Evolutionary conservation across 1,139 yeast genomes (phyloP).

Genomic region (Blastobotrys malaysiensis): DNA sequence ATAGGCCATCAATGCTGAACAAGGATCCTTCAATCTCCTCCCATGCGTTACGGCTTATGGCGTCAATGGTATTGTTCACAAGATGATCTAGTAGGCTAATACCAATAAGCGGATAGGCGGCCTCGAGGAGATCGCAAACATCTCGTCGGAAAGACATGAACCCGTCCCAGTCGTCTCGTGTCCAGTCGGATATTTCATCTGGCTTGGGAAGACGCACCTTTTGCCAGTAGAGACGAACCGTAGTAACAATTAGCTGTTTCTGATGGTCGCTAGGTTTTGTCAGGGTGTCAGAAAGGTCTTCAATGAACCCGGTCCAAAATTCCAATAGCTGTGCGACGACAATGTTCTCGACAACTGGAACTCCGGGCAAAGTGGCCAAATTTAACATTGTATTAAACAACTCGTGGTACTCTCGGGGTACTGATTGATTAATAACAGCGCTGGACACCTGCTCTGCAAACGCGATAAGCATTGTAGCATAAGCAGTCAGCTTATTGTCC

Average conservation of each 20-base stretch:
- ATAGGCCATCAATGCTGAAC: constrained; percentile 50
- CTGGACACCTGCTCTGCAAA: constrained; percentile 11
- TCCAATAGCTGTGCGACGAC: constrained; percentile 59
- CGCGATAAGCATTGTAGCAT: constrained; percentile 7
- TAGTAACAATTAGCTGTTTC: constrained; percentile 38
- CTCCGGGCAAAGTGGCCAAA: constrained; percentile 55
- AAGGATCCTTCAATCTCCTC: constrained; percentile 64
- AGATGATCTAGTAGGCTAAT: constrained; percentile 49
- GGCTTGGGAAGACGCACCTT: constrained; percentile 46
- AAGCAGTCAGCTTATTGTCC: constrained; percentile 6
- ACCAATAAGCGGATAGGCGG: constrained; percentile 61
- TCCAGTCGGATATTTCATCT: constrained; percentile 22
- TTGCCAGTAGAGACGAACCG: constrained; percentile 57
- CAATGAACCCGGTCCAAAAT: constrained; percentile 78
- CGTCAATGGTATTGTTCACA: constrained; percentile 36
- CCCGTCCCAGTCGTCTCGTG: constrained; percentile 40
- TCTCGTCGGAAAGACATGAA: constrained; percentile 65
- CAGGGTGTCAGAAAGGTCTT: constrained; percentile 52
- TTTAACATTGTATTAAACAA: constrained; percentile 39
- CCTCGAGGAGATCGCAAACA: constrained; percentile 70
- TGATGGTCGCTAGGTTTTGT: constrained; percentile 34
- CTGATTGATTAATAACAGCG: constrained; percentile 1
- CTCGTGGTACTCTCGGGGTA: constrained; percentile 13
- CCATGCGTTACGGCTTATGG: constrained; percentile 24
- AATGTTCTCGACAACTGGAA: constrained; percentile 61